phyloP scores from a whole-genome alignment of 768 basidiomycete species.

The Suillus variegatus region DNA sequence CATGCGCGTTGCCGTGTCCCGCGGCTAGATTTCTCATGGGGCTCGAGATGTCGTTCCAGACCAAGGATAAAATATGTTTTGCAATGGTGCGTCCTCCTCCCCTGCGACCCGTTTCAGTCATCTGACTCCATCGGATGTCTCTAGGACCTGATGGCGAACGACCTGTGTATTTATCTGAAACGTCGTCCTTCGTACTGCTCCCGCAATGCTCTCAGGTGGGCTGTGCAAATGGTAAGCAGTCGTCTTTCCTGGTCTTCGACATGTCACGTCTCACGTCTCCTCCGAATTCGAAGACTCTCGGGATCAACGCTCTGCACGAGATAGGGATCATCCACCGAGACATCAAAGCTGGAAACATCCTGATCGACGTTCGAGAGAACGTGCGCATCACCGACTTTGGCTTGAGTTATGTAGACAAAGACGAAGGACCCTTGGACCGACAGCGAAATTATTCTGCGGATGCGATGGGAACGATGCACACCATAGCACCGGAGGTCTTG shows the following conservation, averaged over 20 bases:
- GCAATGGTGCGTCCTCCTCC: no score
- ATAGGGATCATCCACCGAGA: no score
- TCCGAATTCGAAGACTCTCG: no score
- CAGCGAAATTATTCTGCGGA: not conserved
- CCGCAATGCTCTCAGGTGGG: conserved; percentile 26
- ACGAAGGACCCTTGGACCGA: not conserved
- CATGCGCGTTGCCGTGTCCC: conserved; percentile 15
- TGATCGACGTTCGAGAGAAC: no score
- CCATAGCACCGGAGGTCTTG: not conserved
- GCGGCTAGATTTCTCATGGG: conserved; percentile 40
- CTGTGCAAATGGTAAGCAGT: conserved; percentile 38
- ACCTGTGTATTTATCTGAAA: conserved; percentile 33
- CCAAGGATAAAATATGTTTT: conserved; percentile 10
- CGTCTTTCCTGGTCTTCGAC: not conserved
- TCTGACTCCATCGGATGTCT: not conserved
- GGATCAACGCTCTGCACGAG: no score
- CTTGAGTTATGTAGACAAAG: not conserved
- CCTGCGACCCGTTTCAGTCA: not conserved
- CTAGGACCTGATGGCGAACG: conserved; percentile 43
- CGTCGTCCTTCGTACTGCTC: conserved; percentile 16
- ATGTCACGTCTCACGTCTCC: conserved; percentile 1
- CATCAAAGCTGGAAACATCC: no score
- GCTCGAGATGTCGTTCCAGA: conserved; percentile 39
- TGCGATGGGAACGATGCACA: not conserved
- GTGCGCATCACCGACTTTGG: not conserved